Evolutionary conservation across 768 basidiomycete genomes (phyloP), one percentile per base, ranked within the genome.

Genomic region (Russula emetica): DNA sequence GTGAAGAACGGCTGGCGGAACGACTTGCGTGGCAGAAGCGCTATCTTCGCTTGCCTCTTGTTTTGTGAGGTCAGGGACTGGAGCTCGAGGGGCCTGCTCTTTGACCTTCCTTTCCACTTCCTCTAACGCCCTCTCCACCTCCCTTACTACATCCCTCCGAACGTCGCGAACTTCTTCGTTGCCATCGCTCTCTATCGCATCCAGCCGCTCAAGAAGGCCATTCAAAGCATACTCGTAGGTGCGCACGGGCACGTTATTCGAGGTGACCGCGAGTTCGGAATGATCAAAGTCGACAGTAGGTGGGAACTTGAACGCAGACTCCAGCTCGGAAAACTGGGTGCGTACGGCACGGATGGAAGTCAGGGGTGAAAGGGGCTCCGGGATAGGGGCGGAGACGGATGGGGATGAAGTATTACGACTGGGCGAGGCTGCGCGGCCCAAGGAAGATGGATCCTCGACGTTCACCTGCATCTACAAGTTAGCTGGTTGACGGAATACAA

Each of bases 111-210:
- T n/a, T n/a, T 30, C 6, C 34, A 36, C 34, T 13, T 78, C 62
- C 61, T 74, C 78, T 24, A 85, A 78, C 73, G 87, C 89, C 53
- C 69, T 67, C 75, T 90, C 90, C 11, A 92, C 82, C 53, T 70
- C 71, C 67, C 77, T 76, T 47, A 87, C 88, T 1, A 87, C 75
- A 3, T 74, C 73, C 68, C 84, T 78, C 56, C 90, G 74, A 65
- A 70, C 73, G 30, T 76, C 74, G 57, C 89, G 74, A 9, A 92
- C 80, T 1, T 72, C 74, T 65, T 73, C 73, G 58, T 83, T 78
- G 0, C 88, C 88, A 66, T 78, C 80, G 67, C 85, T 87, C 67
- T 88, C 83, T 26, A 92, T 80, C 0, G 80, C 82, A 66, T 92
- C 90, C 18, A 92, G 80, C 64, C 79, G 78, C 53, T 81, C 78